These are phyloP conservation scores for Remersonia thermophila DNA, from an alignment of 2,329 filamentous ascomycete species.

Conservation along the genomic window DNA sequence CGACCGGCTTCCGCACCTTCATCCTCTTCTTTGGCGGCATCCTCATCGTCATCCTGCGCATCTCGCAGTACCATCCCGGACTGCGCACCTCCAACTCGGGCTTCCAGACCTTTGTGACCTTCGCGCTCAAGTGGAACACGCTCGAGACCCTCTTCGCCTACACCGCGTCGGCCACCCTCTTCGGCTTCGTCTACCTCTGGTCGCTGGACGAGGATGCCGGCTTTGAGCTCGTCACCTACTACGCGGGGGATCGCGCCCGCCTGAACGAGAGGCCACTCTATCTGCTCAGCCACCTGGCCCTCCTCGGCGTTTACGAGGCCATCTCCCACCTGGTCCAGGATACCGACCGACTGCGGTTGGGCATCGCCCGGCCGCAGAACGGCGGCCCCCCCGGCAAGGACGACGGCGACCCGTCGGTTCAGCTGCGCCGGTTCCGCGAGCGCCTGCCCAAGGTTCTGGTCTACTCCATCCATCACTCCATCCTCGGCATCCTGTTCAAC, in stretches of 20 bases:
- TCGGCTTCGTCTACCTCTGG: constrained; percentile 71
- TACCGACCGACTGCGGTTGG: constrained; percentile 52
- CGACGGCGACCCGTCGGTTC: constrained; percentile 17
- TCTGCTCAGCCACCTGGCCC: constrained; percentile 56
- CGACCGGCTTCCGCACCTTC: constrained; percentile 59
- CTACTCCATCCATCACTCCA: constrained; percentile 27
- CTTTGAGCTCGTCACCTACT: constrained; percentile 61
- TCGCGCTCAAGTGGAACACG: constrained; percentile 46
- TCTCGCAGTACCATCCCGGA: constrained; percentile 70
- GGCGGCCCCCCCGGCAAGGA: constrained; percentile 6
- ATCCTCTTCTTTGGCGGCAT: constrained; percentile 68
- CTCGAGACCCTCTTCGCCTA: constrained; percentile 67
- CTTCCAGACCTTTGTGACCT: constrained; percentile 49
- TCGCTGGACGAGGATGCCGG: constrained; percentile 47
- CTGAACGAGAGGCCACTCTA: constrained; percentile 83
- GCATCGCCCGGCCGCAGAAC: constrained; percentile 21
- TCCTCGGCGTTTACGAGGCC: constrained; percentile 59
- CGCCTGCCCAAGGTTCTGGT: constrained; percentile 30
- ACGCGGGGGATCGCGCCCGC: constrained; percentile 57
- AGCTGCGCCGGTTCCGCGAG: constrained; percentile 25
- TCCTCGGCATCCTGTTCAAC: constrained; percentile 31
- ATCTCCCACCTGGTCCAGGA: constrained; percentile 58
- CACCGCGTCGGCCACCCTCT: constrained; percentile 62
- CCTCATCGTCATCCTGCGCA: constrained; percentile 70
- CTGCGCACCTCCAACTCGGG: constrained; percentile 57